Base-by-base conservation (phyloP, 371 early-diverging fungal species). In the Mucor sp. region DNA sequence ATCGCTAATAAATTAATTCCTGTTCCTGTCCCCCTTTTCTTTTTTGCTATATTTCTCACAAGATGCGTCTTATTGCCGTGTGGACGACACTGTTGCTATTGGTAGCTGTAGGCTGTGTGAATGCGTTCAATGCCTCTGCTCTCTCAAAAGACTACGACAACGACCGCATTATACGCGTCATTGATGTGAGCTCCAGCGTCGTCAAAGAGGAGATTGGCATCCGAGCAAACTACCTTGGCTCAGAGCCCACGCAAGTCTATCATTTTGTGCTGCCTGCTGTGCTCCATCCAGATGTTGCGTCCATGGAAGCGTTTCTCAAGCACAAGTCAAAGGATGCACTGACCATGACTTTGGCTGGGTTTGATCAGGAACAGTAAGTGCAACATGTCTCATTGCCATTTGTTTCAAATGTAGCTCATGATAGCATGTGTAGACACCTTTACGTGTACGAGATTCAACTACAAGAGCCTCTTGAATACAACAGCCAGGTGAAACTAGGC, bases 401-500 rank as follows among this genome's bases (percentile, higher is more conserved):
- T 7, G 69, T 74, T 58, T 72, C 15, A 39, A 33, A 35, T 35
- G 12, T 35, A 61, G 4, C 44, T 25, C n/a, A n/a, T n/a, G 1
- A 25, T 44, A 1, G 28, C 37, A 50, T 12, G 6, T 25, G 50
- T 59, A 88, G 91, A 7, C 64, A 80, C 25, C 65, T 78, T 33
- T 85, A 84, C 48, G 71, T 78, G 41, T 95, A 87, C 81, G 83
- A 84, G 58, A 86, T 89, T 43, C 79, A 72, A 50, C 80, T 96
- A 19, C 50, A 82, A 41, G 60, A 58, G 21, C 85, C 89, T 5
- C 61, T 95, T 62, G 66, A 76, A 30, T 82, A 88, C 3, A 85
- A 86, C 30, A 87, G 87, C 17, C 86, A 91, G 67, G 60, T 86
- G n/a, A 85, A 87, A 44, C 74, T 97, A 65, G 89, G 84, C 27